Evolutionary conservation across 768 basidiomycete species (phyloP).

Genomic region (Russula lepida): DNA sequence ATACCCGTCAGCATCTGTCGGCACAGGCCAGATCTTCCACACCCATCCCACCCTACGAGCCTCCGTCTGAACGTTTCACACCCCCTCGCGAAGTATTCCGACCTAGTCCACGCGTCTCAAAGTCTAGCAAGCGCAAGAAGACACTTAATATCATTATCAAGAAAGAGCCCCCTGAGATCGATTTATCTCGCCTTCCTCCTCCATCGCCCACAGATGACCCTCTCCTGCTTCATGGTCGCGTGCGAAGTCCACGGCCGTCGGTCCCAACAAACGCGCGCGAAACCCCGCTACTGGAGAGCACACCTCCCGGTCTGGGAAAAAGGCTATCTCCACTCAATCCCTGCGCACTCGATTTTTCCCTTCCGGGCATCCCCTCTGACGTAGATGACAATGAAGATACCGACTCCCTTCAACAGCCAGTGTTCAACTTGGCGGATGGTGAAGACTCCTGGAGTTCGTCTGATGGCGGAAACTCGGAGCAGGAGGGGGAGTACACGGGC

Average conservation of each 20-base stretch:
- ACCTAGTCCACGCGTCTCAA: conserved; percentile 28
- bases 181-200: conserved; percentile 51
- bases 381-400: conserved; percentile 22
- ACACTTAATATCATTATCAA: conserved; percentile 34
- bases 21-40: conserved; percentile 39
- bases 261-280: conserved; percentile 28
- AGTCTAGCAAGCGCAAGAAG: conserved; percentile 34
- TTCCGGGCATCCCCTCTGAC: conserved; percentile 12
- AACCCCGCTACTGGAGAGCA: conserved; percentile 32
- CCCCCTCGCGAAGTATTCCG: conserved; percentile 58
- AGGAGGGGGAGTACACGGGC: conserved; percentile 61
- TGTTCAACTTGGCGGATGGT: conserved; percentile 22
- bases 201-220: conserved; percentile 74
- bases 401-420: conserved; percentile 12
- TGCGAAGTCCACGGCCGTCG: conserved; percentile 25
- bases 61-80: conserved; percentile 58
- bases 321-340: conserved; percentile 12
- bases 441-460: conserved; percentile 18
- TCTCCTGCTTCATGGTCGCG: conserved; percentile 46
- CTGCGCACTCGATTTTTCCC: conserved; percentile 17
- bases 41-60: conserved; percentile 53
- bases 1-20: conserved; percentile 22
- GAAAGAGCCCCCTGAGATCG: conserved; percentile 57
- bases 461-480: conserved; percentile 28
- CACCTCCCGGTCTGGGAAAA: conserved; percentile 17